A percentile compares a stretch with the other conserved stretches of the same genome.
These are phyloP conservation scores for Zymoseptoria brevis DNA, from an alignment of 2,329 filamentous ascomycete genomes.

Conservation along the genomic window DNA sequence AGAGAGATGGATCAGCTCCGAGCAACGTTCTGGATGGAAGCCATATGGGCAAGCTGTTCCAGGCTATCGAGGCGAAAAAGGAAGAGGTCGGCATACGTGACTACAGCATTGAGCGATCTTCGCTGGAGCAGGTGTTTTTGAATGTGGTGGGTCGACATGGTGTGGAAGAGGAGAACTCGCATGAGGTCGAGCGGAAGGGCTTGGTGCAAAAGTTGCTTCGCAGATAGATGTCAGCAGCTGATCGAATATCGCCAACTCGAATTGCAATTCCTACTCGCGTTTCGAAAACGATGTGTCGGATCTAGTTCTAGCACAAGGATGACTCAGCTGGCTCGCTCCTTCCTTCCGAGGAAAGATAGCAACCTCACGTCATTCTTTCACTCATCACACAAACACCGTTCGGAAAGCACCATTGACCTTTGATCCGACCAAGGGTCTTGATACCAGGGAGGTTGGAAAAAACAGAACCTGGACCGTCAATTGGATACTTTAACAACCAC, in stretches of 20 bases:
- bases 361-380: background rate
- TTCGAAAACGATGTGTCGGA: too few relatives aligned
- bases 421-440: too few relatives aligned
- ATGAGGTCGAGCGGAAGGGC: background rate
- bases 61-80: slow-evolving; percentile 61
- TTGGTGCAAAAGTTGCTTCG: background rate
- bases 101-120: slow-evolving; percentile 76
- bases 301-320: background rate
- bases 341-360: background rate
- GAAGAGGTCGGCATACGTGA: slow-evolving; percentile 64
- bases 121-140: slow-evolving; percentile 80
- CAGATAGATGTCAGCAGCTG: background rate
- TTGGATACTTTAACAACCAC: background rate
- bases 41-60: slow-evolving; percentile 45
- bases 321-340: background rate
- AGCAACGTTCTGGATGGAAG: slow-evolving; percentile 9
- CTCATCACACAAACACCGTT: background rate
- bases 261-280: too few relatives aligned
- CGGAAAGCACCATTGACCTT: too few relatives aligned
- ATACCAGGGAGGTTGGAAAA: too few relatives aligned
- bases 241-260: background rate
- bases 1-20: background rate
- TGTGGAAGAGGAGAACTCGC: slow-evolving; percentile 14
- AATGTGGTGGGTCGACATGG: slow-evolving; percentile 56
- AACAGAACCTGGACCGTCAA: too few relatives aligned